Evolutionary conservation across 345 rosid species (phyloP), one percentile per base, ranked within the genome.

Genomic region (Arabis alpina): DNA sequence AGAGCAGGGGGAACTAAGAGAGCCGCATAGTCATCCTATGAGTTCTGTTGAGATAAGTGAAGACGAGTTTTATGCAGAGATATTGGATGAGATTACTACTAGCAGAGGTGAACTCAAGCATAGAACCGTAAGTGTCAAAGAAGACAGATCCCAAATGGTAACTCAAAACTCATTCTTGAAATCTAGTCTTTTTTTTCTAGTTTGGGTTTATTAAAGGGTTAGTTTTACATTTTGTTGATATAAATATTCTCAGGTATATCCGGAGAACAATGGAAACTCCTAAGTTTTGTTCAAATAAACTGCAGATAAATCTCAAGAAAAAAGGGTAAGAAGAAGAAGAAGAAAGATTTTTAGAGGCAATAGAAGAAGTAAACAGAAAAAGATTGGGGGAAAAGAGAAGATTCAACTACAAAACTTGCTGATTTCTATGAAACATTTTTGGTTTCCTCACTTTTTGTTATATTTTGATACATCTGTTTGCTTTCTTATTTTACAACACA

Each of bases 71-170:
- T 82, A 72, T 71, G 84, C 88, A 24, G 98, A 92, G 89, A 70
- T 92, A 55, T 66, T 87, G 34, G 96, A 92, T 64, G 90, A 80
- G 73, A 82, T 92, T 81, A 92, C 96, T 14, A 89, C 98, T 23
- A 68, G 70, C 66, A 83, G 93, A 76, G 93, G 93, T 32, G 98
- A 89, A 77, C 70, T 86, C 76, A 89, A 86, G 80, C 87, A 64
- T 51, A 86, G 96, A 81, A 80, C 86, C 24, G 30, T 78, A 54
- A 82, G 87, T 80, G 70, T 56, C 61, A 86, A 71, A 36, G 97
- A 85, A 43, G 92, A 86, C 54, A 75, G 70, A 68, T 75, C 79
- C 10, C 74, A 75, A 16, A 49, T 62, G 66, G 79, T 75, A 70
- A 60, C 14, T 50, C 37, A 58, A 53, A 52, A 14, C 39, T 7